A percentile compares a stretch with the other conserved stretches of the same genome.
phyloP scores from a whole-genome alignment of 176 grass and related monocot genomes.

The Elymus sibiricus region DNA sequence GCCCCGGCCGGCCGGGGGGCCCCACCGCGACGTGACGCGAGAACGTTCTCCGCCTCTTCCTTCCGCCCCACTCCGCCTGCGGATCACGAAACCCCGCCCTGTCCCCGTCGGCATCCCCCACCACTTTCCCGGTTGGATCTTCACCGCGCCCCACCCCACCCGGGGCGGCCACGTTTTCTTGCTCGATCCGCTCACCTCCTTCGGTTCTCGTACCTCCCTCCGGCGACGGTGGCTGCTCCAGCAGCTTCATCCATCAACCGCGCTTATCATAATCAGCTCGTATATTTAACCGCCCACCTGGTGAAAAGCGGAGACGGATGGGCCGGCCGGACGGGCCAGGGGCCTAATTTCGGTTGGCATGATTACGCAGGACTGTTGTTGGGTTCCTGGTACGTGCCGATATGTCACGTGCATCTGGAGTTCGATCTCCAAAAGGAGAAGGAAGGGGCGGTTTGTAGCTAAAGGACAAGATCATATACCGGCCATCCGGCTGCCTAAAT shows the following conservation, averaged over 20 bases:
- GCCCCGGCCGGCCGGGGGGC: neutral
- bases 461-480: neutral
- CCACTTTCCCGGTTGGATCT: constrained; percentile 11
- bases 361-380: neutral
- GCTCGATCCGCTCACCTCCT: neutral
- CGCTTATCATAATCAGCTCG: neutral
- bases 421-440: neutral
- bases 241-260: no score
- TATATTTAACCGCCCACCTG: neutral
- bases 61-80: neutral
- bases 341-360: neutral
- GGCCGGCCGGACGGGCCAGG: neutral
- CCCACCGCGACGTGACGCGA: neutral
- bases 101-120: neutral
- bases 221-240: neutral
- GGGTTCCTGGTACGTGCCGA: neutral
- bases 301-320: neutral
- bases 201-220: neutral
- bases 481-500: neutral
- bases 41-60: constrained; percentile 41
- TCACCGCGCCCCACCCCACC: neutral
- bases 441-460: neutral
- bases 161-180: neutral
- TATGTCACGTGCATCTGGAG: neutral
- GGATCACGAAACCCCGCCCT: neutral